Conservation (phyloP, 805 yeast species). For the Ogataea ramenticola region DNA sequence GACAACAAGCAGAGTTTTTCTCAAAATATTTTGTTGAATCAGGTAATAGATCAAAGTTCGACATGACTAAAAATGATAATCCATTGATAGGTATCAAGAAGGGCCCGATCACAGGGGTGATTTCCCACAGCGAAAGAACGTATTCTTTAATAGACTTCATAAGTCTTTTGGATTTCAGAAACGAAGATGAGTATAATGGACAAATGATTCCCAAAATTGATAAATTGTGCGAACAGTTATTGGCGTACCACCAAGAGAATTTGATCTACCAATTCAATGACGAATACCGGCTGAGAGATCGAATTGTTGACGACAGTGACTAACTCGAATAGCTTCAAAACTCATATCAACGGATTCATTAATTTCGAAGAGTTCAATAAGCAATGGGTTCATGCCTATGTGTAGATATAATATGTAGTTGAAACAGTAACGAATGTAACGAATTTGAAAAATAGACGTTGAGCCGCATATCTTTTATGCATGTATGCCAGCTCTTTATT, state of each 20-base stretch:
- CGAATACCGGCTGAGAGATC: slow-evolving; percentile 5
- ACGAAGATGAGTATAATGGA: neutral
- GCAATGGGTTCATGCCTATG: no score
- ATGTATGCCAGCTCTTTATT: no score
- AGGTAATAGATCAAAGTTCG: slow-evolving; percentile 15
- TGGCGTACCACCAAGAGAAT: slow-evolving; percentile 9
- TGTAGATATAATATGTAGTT: neutral
- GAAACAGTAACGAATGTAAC: no score
- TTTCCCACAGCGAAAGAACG: slow-evolving; percentile 18
- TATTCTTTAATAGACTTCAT: slow-evolving; percentile 13
- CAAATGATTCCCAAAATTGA: neutral
- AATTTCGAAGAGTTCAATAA: neutral
- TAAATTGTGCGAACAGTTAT: slow-evolving; percentile 4
- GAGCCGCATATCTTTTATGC: no score
- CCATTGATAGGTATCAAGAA: slow-evolving; percentile 14
- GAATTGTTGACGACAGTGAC: slow-evolving; percentile 6
- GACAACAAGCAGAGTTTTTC: slow-evolving; percentile 33
- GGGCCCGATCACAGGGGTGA: slow-evolving; percentile 12
- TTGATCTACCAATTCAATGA: slow-evolving; percentile 10
- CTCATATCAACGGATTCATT: no score
- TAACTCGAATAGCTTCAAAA: no score
- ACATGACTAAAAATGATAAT: slow-evolving; percentile 13
- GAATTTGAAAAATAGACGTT: no score
- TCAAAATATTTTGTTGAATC: slow-evolving; percentile 20
- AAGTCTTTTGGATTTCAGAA: neutral